A percentile compares a stretch with the other conserved stretches of the same genome.
phyloP scores from a whole-genome alignment of 164 flowering plant species.

The Dillenia turbinata region DNA sequence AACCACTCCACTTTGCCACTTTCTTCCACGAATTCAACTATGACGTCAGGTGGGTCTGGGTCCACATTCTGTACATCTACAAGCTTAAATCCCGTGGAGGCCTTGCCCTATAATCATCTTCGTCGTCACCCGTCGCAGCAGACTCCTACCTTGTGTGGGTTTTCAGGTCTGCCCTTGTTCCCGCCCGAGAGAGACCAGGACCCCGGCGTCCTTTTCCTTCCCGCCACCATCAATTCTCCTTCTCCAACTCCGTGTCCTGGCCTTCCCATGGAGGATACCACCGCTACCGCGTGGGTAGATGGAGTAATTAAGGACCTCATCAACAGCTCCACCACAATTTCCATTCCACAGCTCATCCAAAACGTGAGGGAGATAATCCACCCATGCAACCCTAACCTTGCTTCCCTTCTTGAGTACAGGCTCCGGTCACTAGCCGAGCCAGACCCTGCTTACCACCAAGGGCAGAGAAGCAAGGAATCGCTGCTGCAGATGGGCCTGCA shows the following conservation, averaged over 20 bases:
- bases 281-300: conserved; percentile 81
- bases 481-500: conserved; percentile 3
- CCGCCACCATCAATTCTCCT: background rate
- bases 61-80: conserved; percentile 5
- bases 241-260: background rate
- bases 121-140: conserved; percentile 3
- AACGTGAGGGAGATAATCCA: conserved; percentile 85
- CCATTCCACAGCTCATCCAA: conserved; percentile 88
- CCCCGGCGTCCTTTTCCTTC: background rate
- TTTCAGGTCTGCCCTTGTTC: conserved; percentile 82
- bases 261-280: conserved; percentile 28
- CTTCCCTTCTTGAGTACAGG: conserved; percentile 63
- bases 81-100: conserved; percentile 7
- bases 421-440: conserved; percentile 63
- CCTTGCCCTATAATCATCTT: conserved; percentile 1
- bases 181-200: conserved; percentile 43
- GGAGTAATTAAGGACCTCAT: conserved; percentile 79
- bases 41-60: conserved; percentile 31
- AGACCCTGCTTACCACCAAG: conserved; percentile 6
- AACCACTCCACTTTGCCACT: conserved; percentile 41
- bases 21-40: conserved; percentile 19
- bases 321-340: conserved; percentile 49
- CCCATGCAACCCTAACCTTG: conserved; percentile 90
- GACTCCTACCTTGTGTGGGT: conserved; percentile 63
- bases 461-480: conserved; percentile 26